A percentile compares a stretch with the other conserved stretches of the same genome.
These are phyloP conservation scores for Hamamelis virginiana DNA, from an alignment of 164 flowering plant genomes.

Conservation along the genomic window DNA sequence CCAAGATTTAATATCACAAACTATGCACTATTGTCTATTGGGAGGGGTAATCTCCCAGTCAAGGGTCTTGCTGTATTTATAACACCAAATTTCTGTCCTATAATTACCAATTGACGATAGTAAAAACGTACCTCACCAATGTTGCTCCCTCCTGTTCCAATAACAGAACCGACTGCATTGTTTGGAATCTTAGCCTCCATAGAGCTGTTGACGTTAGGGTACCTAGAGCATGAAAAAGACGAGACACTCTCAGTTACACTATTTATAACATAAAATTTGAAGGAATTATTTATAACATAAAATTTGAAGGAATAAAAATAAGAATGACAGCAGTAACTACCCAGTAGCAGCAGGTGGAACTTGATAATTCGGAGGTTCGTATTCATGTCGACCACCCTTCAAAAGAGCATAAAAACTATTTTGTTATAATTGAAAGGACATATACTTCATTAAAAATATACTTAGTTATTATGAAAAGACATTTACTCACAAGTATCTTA, in stretches of 20 bases:
- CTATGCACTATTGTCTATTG: too few relatives aligned
- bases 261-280: conserved; percentile 5
- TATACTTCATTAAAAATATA: too few relatives aligned
- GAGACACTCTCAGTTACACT: not conserved
- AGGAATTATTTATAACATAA: not conserved
- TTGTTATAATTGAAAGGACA: not conserved
- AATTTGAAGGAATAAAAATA: not conserved
- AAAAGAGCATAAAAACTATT: conserved; percentile 9
- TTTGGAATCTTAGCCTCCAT: conserved; percentile 39
- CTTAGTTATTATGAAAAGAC: not conserved
- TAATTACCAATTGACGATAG: not conserved
- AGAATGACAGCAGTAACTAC: conserved; percentile 23
- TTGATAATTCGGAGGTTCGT: conserved; percentile 43
- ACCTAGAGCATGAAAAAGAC: conserved; percentile 28
- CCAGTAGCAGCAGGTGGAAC: conserved; percentile 39
- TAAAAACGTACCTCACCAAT: conserved; percentile 25
- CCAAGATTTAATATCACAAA: too few relatives aligned
- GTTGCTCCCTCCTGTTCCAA: conserved; percentile 42
- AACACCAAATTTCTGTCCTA: not conserved
- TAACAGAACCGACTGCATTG: conserved; percentile 26
- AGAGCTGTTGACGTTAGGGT: conserved; percentile 29
- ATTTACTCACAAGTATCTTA: not conserved
- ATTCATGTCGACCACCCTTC: conserved; percentile 39
- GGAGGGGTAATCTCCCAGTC: not conserved
- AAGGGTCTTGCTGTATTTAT: not conserved